Evolutionary conservation across 352 stramenopile species (phyloP).

Genomic region (Phytophthora sojae): DNA sequence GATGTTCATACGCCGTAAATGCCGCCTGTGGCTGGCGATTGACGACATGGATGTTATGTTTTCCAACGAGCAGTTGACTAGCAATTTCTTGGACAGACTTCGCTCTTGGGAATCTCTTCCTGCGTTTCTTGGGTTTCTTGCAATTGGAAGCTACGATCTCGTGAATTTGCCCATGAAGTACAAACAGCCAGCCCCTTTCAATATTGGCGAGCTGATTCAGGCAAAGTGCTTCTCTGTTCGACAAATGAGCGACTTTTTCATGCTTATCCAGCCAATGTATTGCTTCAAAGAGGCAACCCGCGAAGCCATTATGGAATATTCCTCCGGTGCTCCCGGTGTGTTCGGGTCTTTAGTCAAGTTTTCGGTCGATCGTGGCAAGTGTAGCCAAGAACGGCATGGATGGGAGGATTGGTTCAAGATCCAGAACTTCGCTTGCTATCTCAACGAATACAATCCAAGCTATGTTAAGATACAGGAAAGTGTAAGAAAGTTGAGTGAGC

Average conservation of each 20-base stretch:
- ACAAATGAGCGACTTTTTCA: slow-evolving; percentile 36
- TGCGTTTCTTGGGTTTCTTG: neutral
- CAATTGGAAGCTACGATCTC: neutral
- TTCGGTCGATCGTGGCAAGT: slow-evolving; percentile 24
- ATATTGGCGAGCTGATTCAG: slow-evolving; percentile 1
- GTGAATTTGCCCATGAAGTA: neutral
- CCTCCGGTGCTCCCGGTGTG: slow-evolving; percentile 23
- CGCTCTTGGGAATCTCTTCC: neutral
- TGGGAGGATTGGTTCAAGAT: slow-evolving; percentile 21
- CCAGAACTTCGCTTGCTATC: slow-evolving; percentile 1
- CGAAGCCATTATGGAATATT: slow-evolving; percentile 28
- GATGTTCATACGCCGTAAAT: neutral
- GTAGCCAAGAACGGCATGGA: slow-evolving; percentile 4
- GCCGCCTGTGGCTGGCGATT: slow-evolving; percentile 2
- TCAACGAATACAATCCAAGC: neutral
- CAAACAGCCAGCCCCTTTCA: neutral
- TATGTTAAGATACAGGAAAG: neutral
- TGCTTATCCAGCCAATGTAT: slow-evolving; percentile 16
- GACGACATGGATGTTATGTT: neutral
- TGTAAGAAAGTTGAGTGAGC: neutral
- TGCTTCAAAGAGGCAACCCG: slow-evolving; percentile 18
- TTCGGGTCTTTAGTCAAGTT: slow-evolving; percentile 35
- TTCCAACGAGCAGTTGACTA: neutral
- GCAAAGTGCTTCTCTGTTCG: slow-evolving; percentile 20
- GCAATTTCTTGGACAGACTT: neutral